phyloP scores from a whole-genome alignment of 495 filamentous ascomycete genomes.

The Aspergillus taichungensis region DNA sequence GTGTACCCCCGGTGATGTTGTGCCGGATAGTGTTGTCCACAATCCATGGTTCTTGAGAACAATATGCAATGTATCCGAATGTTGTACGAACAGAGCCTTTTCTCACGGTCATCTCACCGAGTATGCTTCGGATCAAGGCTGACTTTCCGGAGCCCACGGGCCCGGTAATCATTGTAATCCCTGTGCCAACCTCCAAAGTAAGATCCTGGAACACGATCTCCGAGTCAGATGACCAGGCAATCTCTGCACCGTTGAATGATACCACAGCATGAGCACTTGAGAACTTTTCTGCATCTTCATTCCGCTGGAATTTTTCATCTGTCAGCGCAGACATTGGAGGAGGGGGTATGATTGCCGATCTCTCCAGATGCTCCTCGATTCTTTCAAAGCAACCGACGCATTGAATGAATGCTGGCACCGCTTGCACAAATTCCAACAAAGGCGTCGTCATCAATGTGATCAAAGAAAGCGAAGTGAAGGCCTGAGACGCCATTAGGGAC shows the following conservation, averaged over 20 bases:
- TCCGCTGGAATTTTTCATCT: not conserved
- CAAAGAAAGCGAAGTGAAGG: slow-evolving; percentile 30
- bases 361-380: slow-evolving; percentile 16
- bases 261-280: not conserved
- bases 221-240: too few species aligned
- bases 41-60: slow-evolving; percentile 35
- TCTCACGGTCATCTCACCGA: slow-evolving; percentile 9
- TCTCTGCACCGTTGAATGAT: too few species aligned
- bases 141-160: slow-evolving; percentile 34
- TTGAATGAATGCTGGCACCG: slow-evolving; percentile 11
- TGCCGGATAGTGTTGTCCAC: slow-evolving; percentile 31
- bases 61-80: slow-evolving; percentile 22
- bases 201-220: slow-evolving; percentile 5
- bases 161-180: slow-evolving; percentile 26
- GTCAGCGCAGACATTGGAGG: not conserved
- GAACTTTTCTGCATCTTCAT: not conserved
- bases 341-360: not conserved
- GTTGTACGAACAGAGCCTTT: not conserved
- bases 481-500: slow-evolving; percentile 30
- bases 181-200: not conserved
- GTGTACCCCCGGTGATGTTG: slow-evolving; percentile 20
- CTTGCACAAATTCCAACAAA: slow-evolving; percentile 13
- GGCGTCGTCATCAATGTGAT: slow-evolving; percentile 26
- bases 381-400: slow-evolving; percentile 16
- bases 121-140: slow-evolving; percentile 22